Conservation (phyloP, 129 eudicot genomes). For the Ambrosia trifida region DNA sequence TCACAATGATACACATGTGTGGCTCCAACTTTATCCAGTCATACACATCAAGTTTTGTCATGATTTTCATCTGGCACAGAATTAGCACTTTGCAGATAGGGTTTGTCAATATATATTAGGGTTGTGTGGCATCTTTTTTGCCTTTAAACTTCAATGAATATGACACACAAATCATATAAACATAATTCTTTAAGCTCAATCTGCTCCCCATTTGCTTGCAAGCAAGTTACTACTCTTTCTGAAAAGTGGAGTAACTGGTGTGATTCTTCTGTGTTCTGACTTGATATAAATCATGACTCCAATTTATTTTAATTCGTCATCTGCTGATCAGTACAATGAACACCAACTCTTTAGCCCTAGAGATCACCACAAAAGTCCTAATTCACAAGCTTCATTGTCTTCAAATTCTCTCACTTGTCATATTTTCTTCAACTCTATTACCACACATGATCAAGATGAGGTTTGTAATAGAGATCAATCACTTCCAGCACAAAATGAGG, state of each 20-base stretch:
- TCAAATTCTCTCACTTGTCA: slow-evolving; percentile 47
- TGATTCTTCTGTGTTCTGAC: neutral
- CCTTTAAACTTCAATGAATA: slow-evolving; percentile 40
- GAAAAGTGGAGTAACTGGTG: slow-evolving; percentile 20
- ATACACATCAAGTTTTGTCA: slow-evolving; percentile 23
- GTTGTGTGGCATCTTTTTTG: slow-evolving; percentile 51
- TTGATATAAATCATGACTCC: slow-evolving; percentile 37
- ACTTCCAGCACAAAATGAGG: slow-evolving; percentile 49
- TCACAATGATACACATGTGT: slow-evolving; percentile 40
- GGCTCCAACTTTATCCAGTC: slow-evolving; percentile 37
- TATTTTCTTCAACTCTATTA: slow-evolving; percentile 47
- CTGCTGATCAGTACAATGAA: slow-evolving; percentile 41
- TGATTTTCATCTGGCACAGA: slow-evolving; percentile 36
- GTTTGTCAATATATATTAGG: slow-evolving; percentile 42
- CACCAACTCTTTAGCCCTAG: slow-evolving; percentile 37
- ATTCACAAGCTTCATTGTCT: slow-evolving; percentile 48
- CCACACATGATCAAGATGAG: slow-evolving; percentile 43
- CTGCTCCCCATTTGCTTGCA: slow-evolving; percentile 25
- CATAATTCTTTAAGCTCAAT: slow-evolving; percentile 27
- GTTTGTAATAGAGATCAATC: slow-evolving; percentile 20
- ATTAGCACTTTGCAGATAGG: slow-evolving; percentile 40
- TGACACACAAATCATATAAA: slow-evolving; percentile 15
- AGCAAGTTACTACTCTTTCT: slow-evolving; percentile 5
- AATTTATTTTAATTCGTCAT: slow-evolving; percentile 37
- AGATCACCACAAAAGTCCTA: slow-evolving; percentile 40